Conservation (phyloP, 179 eudicot species). For the Beta lomatogona region DNA sequence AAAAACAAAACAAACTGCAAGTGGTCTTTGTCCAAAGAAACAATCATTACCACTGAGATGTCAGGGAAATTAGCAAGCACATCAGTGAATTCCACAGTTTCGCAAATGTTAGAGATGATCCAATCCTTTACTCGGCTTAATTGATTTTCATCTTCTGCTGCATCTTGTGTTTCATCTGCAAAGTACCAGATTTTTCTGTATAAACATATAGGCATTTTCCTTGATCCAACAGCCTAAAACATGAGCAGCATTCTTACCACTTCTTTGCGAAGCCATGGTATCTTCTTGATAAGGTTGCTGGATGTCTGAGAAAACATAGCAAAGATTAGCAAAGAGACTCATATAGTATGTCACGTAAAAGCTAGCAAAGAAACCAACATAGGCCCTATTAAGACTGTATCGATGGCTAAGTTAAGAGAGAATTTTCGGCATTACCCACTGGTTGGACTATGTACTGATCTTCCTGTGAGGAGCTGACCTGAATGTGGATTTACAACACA, state of each 20-base stretch:
- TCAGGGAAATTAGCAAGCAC: slow-evolving; percentile 81
- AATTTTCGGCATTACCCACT: slow-evolving; percentile 45
- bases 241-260: slow-evolving; percentile 15
- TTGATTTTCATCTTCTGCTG: slow-evolving; percentile 82
- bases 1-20: background rate
- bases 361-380: background rate
- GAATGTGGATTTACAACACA: slow-evolving; percentile 10
- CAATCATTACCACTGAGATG: slow-evolving; percentile 63
- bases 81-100: slow-evolving; percentile 62
- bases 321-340: background rate
- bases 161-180: slow-evolving; percentile 89
- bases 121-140: slow-evolving; percentile 72
- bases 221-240: background rate
- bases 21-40: background rate
- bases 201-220: background rate
- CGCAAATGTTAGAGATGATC: slow-evolving; percentile 61
- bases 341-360: background rate
- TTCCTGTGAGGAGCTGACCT: slow-evolving; percentile 63
- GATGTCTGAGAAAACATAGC: slow-evolving; percentile 43
- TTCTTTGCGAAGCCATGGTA: slow-evolving; percentile 36
- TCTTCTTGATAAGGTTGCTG: slow-evolving; percentile 58
- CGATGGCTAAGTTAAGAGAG: background rate
- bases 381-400: background rate
- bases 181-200: background rate
- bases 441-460: slow-evolving; percentile 66